phyloP scores from a whole-genome alignment of 371 early-diverging fungal species.

The Amoeboaphelidium protococcarum region DNA sequence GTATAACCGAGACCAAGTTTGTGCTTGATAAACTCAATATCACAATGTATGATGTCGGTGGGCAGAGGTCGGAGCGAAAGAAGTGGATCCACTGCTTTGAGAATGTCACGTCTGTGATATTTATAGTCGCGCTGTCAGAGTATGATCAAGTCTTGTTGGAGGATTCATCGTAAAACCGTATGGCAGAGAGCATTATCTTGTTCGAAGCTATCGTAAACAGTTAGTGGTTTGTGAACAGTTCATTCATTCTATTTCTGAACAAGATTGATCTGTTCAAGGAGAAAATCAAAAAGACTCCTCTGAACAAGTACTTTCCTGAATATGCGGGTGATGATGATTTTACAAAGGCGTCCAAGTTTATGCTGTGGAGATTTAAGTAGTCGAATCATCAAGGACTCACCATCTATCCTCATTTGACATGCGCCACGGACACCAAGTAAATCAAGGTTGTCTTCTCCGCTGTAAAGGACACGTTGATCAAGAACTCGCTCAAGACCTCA shows the following conservation, averaged over 20 bases:
- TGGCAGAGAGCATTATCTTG: slow-evolving; percentile 3
- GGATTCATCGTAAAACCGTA: slow-evolving; percentile 5
- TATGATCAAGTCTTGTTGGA: slow-evolving; percentile 7
- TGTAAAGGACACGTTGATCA: too few species aligned
- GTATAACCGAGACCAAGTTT: slow-evolving; percentile 2
- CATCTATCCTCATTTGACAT: slow-evolving; percentile 34
- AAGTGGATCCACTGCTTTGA: slow-evolving; percentile 8
- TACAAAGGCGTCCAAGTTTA: slow-evolving; percentile 42
- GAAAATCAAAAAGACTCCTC: slow-evolving; percentile 2
- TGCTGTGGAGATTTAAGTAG: slow-evolving; percentile 44
- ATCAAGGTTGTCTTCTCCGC: slow-evolving; percentile 1
- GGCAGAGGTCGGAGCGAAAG: slow-evolving; percentile 4
- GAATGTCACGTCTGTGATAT: slow-evolving; percentile 4
- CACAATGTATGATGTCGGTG: slow-evolving; percentile 7
- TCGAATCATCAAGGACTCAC: slow-evolving; percentile 38
- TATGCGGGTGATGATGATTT: slow-evolving; percentile 14
- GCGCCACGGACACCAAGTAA: slow-evolving; percentile 1
- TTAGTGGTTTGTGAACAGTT: slow-evolving; percentile 3
- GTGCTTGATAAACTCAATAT: background rate
- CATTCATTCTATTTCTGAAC: slow-evolving; percentile 9
- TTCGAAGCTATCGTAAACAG: slow-evolving; percentile 7
- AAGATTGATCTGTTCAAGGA: slow-evolving; percentile 8
- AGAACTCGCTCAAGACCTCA: too few species aligned
- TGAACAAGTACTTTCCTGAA: slow-evolving; percentile 4
- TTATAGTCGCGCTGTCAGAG: slow-evolving; percentile 5